A percentile compares a stretch with the other conserved stretches of the same genome.
These are phyloP conservation scores for Syzygium malaccense DNA, from an alignment of 441 rosid species.

Conservation along the genomic window DNA sequence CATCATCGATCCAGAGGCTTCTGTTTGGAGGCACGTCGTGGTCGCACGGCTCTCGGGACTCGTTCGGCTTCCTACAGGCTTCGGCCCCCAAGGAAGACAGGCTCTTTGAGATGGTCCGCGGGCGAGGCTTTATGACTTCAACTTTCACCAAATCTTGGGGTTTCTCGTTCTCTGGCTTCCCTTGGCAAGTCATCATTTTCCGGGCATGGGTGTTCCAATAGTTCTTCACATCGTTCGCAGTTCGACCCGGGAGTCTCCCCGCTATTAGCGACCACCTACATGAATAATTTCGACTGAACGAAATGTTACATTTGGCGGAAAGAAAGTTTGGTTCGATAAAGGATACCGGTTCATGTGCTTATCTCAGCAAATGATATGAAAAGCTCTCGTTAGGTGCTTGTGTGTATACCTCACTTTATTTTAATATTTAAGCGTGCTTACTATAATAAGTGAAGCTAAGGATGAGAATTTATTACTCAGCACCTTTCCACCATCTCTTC, in stretches of 20 bases:
- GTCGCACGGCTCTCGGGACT: background rate
- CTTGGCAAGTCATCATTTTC: constrained; percentile 9
- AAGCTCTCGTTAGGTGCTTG: too few relatives aligned
- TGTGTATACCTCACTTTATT: too few relatives aligned
- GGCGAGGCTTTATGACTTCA: constrained; percentile 22
- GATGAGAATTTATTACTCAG: too few relatives aligned
- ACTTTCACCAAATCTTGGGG: background rate
- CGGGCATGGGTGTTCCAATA: constrained; percentile 29
- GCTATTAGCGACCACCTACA: constrained; percentile 48
- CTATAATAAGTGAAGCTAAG: too few relatives aligned
- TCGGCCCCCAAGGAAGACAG: constrained; percentile 15
- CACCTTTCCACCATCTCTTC: background rate
- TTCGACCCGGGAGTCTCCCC: constrained; percentile 47
- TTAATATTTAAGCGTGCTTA: too few relatives aligned
- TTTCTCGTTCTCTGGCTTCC: background rate
- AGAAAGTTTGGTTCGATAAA: background rate
- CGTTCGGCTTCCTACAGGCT: background rate
- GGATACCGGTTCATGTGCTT: too few relatives aligned
- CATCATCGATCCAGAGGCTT: background rate
- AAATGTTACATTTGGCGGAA: background rate
- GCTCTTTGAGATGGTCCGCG: background rate
- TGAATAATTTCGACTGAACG: background rate
- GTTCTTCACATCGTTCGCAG: constrained; percentile 46
- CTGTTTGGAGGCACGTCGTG: background rate
- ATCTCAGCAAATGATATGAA: too few relatives aligned